phyloP scores from a whole-genome alignment of 257 asterid genomes.

The Rubia yunnanensis region DNA sequence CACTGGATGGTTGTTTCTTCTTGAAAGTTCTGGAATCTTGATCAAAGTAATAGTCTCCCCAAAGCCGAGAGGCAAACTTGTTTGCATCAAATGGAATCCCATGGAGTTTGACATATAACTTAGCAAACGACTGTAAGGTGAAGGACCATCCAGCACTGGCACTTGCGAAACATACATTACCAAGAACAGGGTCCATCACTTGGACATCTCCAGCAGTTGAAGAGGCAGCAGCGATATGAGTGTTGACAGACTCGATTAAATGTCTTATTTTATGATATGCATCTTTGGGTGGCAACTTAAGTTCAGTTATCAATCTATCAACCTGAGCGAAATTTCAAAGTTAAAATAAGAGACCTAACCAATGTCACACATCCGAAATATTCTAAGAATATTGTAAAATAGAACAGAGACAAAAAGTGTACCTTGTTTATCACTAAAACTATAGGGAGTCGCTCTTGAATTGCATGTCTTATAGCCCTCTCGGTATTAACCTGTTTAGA shows the following conservation, averaged over 20 bases:
- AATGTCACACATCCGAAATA: slow-evolving; percentile 4
- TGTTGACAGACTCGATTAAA: slow-evolving; percentile 79
- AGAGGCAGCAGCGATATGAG: slow-evolving; percentile 69
- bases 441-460: slow-evolving; percentile 79
- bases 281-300: slow-evolving; percentile 90
- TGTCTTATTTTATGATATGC: slow-evolving; percentile 92
- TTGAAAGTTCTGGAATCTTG: slow-evolving; percentile 64
- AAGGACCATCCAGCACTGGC: slow-evolving; percentile 99
- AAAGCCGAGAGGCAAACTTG: slow-evolving; percentile 84
- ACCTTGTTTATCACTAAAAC: slow-evolving; percentile 92
- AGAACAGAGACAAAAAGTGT: slow-evolving; percentile 1
- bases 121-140: slow-evolving; percentile 90
- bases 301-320: slow-evolving; percentile 87
- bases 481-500: slow-evolving; percentile 74
- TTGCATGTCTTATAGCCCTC: slow-evolving; percentile 88
- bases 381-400: slow-evolving; percentile 3
- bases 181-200: slow-evolving; percentile 69
- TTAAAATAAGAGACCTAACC: background rate
- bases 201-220: slow-evolving; percentile 91
- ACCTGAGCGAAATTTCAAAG: slow-evolving; percentile 37
- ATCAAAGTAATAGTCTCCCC: slow-evolving; percentile 95
- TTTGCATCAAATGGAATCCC: slow-evolving; percentile 88
- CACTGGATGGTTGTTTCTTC: slow-evolving; percentile 76
- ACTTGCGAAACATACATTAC: slow-evolving; percentile 95
- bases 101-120: slow-evolving; percentile 84